Evolutionary conservation across 2,329 filamentous ascomycete genomes (phyloP).

Genomic region (Aspergillus latus): DNA sequence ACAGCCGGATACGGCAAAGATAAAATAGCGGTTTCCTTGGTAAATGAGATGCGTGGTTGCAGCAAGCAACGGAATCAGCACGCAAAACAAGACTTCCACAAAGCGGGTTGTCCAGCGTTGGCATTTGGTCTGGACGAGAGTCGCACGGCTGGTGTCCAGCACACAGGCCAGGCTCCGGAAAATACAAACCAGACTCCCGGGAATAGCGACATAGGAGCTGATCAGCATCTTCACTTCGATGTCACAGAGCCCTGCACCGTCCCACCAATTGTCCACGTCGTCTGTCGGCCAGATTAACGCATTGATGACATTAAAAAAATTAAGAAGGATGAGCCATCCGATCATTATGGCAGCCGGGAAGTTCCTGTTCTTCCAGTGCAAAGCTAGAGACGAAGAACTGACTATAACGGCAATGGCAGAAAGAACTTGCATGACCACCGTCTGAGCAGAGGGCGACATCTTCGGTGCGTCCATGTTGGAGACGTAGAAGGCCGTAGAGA

Average conservation of each 20-base stretch:
- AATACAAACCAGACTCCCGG: slow-evolving; percentile 57
- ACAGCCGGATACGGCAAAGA: slow-evolving; percentile 62
- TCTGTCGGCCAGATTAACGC: slow-evolving; percentile 64
- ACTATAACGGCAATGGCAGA: slow-evolving; percentile 53
- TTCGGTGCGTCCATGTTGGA: slow-evolving; percentile 7
- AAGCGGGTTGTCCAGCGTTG: slow-evolving; percentile 49
- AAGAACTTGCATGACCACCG: slow-evolving; percentile 49
- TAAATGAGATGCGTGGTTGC: slow-evolving; percentile 61
- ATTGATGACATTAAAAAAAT: slow-evolving; percentile 61
- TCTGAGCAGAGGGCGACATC: slow-evolving; percentile 27
- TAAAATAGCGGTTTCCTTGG: slow-evolving; percentile 58
- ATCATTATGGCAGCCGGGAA: slow-evolving; percentile 59
- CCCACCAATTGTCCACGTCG: slow-evolving; percentile 55
- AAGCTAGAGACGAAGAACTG: slow-evolving; percentile 57
- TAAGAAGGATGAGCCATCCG: slow-evolving; percentile 56
- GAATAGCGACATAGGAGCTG: slow-evolving; percentile 53
- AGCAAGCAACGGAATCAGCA: slow-evolving; percentile 55
- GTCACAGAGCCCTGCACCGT: slow-evolving; percentile 63
- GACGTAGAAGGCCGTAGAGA: neutral
- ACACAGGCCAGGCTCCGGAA: slow-evolving; percentile 60
- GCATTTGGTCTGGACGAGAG: slow-evolving; percentile 50
- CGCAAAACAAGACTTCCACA: slow-evolving; percentile 58
- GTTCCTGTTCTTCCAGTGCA: slow-evolving; percentile 63
- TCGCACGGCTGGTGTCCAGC: slow-evolving; percentile 59
- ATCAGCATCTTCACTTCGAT: slow-evolving; percentile 61